Evolutionary conservation across 129 eudicot genomes (phyloP).

Genomic region (Lactuca saligna): DNA sequence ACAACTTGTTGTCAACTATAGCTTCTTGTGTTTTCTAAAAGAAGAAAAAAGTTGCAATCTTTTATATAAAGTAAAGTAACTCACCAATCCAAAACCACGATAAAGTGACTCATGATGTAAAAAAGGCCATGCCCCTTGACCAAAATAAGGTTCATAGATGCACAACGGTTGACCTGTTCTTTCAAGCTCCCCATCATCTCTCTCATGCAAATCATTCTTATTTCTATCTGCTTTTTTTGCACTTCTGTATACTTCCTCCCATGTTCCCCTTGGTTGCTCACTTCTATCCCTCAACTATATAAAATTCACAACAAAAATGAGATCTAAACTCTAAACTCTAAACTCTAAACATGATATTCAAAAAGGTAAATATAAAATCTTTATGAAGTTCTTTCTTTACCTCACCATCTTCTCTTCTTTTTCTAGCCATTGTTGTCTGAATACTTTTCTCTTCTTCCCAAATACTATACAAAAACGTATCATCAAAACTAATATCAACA

Average conservation of each 20-base stretch:
- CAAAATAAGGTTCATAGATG: slow-evolving; percentile 91
- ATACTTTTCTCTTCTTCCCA: slow-evolving; percentile 83
- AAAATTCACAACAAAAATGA: slow-evolving; percentile 12
- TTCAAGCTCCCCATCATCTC: slow-evolving; percentile 96
- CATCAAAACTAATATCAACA: slow-evolving; percentile 34
- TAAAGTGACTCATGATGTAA: slow-evolving; percentile 71
- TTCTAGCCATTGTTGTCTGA: slow-evolving; percentile 43
- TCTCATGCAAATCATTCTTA: slow-evolving; percentile 83
- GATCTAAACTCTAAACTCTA: background rate
- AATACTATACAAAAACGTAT: slow-evolving; percentile 61
- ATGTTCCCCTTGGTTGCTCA: slow-evolving; percentile 80
- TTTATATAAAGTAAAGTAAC: slow-evolving; percentile 14
- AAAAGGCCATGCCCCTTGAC: slow-evolving; percentile 98
- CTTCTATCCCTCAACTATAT: slow-evolving; percentile 93
- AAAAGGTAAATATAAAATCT: background rate
- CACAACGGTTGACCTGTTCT: slow-evolving; percentile 89
- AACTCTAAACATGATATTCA: background rate
- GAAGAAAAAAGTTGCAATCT: background rate
- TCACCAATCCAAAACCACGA: slow-evolving; percentile 90
- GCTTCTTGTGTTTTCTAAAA: background rate
- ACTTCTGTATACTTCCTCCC: slow-evolving; percentile 95
- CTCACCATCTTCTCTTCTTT: slow-evolving; percentile 88
- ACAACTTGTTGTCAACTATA: background rate
- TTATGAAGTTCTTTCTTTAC: slow-evolving; percentile 29
- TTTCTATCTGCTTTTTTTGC: slow-evolving; percentile 74